phyloP scores from a whole-genome alignment of 352 stramenopile species.

The Halophytophthora batemanensis region DNA sequence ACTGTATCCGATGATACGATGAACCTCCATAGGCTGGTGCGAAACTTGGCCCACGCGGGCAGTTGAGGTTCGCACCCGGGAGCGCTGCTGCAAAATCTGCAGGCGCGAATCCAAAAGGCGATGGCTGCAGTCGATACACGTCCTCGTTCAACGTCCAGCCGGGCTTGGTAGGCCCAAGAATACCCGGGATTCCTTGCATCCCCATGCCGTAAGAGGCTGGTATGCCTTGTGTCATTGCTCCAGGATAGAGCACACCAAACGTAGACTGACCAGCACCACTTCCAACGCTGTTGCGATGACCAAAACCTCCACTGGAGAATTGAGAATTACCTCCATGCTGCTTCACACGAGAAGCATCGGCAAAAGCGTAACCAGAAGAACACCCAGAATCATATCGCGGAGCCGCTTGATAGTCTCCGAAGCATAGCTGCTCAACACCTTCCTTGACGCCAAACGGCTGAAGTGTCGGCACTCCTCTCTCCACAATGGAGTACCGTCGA shows the following conservation, averaged over 20 bases:
- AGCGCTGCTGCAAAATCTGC: constrained; percentile 21
- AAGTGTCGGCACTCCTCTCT: constrained; percentile 12
- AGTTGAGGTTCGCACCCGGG: constrained; percentile 8
- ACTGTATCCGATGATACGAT: constrained; percentile 19
- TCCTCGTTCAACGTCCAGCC: constrained; percentile 24
- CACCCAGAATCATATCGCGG: constrained; percentile 12
- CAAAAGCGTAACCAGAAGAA: constrained; percentile 13
- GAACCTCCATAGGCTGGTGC: constrained; percentile 13
- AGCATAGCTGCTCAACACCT: constrained; percentile 26
- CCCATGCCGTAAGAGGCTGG: constrained; percentile 17
- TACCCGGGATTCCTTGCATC: constrained; percentile 17
- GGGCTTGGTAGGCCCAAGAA: constrained; percentile 20
- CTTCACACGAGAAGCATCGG: constrained; percentile 11
- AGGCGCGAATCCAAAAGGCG: constrained; percentile 22
- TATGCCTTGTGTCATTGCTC: constrained; percentile 23
- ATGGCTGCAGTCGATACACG: constrained; percentile 17
- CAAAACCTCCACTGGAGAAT: constrained; percentile 12
- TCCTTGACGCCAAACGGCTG: constrained; percentile 23
- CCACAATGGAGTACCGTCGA: constrained; percentile 17
- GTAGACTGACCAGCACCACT: constrained; percentile 29
- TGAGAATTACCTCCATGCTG: constrained; percentile 9
- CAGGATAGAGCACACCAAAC: constrained; percentile 22
- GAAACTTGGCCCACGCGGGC: constrained; percentile 9
- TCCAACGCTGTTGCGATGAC: constrained; percentile 16
- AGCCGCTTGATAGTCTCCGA: constrained; percentile 24